Conservation (phyloP, 352 stramenopile species). For the Pythium phragmiticola region DNA sequence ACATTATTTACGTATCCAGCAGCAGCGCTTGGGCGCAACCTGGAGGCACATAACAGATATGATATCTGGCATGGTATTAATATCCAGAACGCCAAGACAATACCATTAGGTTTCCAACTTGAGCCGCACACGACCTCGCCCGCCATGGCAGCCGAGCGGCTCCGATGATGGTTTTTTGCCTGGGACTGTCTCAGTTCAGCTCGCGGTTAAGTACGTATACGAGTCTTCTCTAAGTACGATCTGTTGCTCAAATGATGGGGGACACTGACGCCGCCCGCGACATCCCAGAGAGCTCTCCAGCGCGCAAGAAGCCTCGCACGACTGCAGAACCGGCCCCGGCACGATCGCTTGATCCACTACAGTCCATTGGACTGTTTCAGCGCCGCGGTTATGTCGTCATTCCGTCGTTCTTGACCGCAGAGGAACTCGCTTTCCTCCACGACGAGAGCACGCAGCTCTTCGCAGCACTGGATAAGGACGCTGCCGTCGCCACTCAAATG, state of each 20-base stretch:
- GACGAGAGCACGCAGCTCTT: constrained; percentile 39
- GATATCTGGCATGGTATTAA: no score
- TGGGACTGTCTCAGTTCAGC: no score
- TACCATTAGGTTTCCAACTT: no score
- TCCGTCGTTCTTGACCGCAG: constrained; percentile 32
- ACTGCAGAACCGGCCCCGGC: background rate
- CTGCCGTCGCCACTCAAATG: constrained; percentile 19
- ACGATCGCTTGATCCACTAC: background rate
- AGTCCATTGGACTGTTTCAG: constrained; percentile 3
- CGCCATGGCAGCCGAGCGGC: no score
- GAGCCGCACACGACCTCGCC: no score
- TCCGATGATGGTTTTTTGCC: no score
- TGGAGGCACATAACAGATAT: no score
- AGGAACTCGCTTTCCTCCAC: constrained; percentile 40
- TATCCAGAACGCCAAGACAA: no score
- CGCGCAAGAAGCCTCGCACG: background rate
- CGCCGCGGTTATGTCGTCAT: constrained; percentile 31
- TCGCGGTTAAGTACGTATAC: no score
- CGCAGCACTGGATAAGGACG: constrained; percentile 1
- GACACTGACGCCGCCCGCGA: background rate
- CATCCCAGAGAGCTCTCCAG: background rate
- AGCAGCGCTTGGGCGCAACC: no score
- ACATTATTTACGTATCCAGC: no score
- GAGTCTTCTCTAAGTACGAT: no score
- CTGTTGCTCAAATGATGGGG: background rate